phyloP scores from a whole-genome alignment of 129 eudicot species.

The Flaveria robusta region DNA sequence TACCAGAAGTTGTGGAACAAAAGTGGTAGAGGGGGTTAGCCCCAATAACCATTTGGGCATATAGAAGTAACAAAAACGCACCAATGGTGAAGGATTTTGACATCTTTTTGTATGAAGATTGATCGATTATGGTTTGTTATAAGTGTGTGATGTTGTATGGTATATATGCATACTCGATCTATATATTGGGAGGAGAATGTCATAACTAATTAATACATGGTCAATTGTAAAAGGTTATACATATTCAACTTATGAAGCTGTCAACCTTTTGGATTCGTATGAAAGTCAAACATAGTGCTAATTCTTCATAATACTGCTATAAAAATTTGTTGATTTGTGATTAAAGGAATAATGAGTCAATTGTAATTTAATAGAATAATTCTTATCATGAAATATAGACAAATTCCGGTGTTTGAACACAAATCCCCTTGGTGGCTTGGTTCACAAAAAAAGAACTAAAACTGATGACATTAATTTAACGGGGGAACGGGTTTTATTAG shows the following conservation, averaged over 20 bases:
- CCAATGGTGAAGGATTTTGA: constrained; percentile 23
- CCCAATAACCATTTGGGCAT: constrained; percentile 23
- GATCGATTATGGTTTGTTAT: not conserved
- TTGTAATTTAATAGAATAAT: not conserved
- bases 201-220: not conserved
- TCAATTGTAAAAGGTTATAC: constrained; percentile 16
- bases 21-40: constrained; percentile 33
- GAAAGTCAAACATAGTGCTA: not conserved
- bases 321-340: not conserved
- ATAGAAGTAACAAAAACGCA: constrained; percentile 19
- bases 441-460: too few species aligned
- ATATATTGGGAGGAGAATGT: not conserved
- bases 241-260: constrained; percentile 17
- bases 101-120: constrained; percentile 2
- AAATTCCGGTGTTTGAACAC: too few species aligned
- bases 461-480: too few species aligned
- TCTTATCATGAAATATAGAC: too few species aligned
- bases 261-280: not conserved
- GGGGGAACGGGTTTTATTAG: too few species aligned
- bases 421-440: too few species aligned
- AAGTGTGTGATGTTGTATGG: constrained; percentile 6
- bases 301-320: not conserved
- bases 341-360: not conserved
- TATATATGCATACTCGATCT: not conserved
- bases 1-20: constrained; percentile 39